Evolutionary conservation across 352 stramenopile species (phyloP).

Genomic region (Globisporangium alternatum): DNA sequence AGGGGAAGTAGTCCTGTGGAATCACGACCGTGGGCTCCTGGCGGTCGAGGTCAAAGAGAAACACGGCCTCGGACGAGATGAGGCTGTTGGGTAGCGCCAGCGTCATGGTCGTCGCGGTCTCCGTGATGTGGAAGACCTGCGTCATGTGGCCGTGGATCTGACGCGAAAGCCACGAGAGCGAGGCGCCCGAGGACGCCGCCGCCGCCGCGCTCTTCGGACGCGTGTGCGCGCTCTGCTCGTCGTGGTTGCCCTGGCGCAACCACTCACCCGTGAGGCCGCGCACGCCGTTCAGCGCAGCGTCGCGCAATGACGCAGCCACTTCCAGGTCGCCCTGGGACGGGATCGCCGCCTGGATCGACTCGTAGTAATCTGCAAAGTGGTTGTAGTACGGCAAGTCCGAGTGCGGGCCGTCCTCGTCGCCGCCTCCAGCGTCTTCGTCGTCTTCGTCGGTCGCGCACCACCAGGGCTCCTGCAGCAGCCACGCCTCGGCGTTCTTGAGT

Average conservation of each 20-base stretch:
- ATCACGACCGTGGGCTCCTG: conserved; percentile 39
- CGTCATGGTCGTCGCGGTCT: conserved; percentile 58
- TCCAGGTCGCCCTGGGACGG: conserved; percentile 42
- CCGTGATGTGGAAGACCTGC: conserved; percentile 51
- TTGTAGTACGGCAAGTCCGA: conserved; percentile 44
- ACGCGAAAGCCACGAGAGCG: conserved; percentile 47
- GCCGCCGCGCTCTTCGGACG: conserved; percentile 15
- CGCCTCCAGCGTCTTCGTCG: conserved; percentile 28
- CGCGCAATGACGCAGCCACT: conserved; percentile 38
- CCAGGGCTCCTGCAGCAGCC: conserved; percentile 52
- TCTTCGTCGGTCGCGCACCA: conserved; percentile 49
- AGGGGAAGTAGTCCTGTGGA: conserved; percentile 61
- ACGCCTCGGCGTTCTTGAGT: conserved; percentile 55
- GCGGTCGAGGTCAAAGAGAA: conserved; percentile 46
- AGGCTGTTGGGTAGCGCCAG: conserved; percentile 56
- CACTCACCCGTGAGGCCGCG: conserved; percentile 48
- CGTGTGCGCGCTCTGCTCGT: conserved; percentile 36
- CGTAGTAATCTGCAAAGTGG: conserved; percentile 50
- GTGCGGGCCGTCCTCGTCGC: conserved; percentile 33
- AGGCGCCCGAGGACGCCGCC: conserved; percentile 25
- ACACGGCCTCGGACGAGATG: conserved; percentile 48
- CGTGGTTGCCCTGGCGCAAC: conserved; percentile 35
- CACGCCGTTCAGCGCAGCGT: conserved; percentile 36
- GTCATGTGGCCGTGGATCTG: conserved; percentile 55
- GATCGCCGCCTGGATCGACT: conserved; percentile 34